phyloP scores from a whole-genome alignment of 345 rosid species.

The Anastatica hierochuntica region DNA sequence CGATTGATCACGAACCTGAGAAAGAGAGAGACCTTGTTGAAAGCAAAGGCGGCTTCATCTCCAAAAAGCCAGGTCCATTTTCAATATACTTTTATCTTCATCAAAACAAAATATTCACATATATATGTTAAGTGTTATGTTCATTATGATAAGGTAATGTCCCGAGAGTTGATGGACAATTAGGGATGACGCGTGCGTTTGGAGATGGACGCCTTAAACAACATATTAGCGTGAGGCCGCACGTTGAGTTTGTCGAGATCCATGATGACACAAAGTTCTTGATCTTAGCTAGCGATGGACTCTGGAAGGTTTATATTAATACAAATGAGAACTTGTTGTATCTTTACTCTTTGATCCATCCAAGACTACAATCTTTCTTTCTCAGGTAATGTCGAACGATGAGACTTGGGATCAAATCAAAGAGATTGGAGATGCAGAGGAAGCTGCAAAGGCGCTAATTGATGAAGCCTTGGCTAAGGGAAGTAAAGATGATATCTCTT shows the following conservation, averaged over 20 bases:
- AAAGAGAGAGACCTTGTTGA: constrained; percentile 36
- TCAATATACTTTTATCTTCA: too few species aligned
- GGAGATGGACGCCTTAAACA: constrained; percentile 41
- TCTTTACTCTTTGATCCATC: constrained; percentile 4
- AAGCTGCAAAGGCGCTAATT: constrained; percentile 25
- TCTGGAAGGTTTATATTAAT: constrained; percentile 35
- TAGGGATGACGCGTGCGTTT: constrained; percentile 45
- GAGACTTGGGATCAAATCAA: constrained; percentile 27
- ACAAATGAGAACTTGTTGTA: too few species aligned
- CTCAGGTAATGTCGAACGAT: constrained; percentile 40
- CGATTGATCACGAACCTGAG: constrained; percentile 39
- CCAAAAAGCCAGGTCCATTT: constrained; percentile 25
- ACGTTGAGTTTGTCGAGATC: constrained; percentile 16
- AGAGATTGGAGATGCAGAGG: constrained; percentile 19
- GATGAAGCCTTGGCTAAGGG: constrained; percentile 29
- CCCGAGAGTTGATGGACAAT: constrained; percentile 37
- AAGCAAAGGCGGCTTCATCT: constrained; percentile 40
- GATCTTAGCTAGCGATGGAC: constrained; percentile 50
- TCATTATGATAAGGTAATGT: constrained; percentile 25
- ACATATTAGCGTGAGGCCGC: constrained; percentile 36
- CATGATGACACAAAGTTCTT: constrained; percentile 28
- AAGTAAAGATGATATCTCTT: constrained; percentile 37
- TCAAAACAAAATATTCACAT: too few species aligned
- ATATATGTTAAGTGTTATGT: too few species aligned
- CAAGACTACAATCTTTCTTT: too few species aligned